Evolutionary conservation across 2,329 filamentous ascomycete species (phyloP), one percentile per base, ranked within the genome.

Genomic region (Blastomyces gilchristii): DNA sequence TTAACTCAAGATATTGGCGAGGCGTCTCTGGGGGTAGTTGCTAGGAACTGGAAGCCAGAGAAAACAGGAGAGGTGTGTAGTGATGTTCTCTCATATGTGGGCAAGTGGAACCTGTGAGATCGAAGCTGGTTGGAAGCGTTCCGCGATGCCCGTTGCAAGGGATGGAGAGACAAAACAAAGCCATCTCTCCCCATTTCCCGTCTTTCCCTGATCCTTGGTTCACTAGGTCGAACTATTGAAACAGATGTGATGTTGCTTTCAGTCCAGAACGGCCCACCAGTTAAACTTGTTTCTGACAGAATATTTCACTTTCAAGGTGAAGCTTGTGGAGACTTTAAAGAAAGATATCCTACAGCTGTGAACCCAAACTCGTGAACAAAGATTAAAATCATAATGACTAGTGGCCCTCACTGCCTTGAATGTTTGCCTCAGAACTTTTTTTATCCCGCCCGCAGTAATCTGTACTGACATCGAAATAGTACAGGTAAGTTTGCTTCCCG

Each of bases 11-110:
- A 22, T 5, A 5, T 12, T 28, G 47, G 47, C n/a, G 8, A 50
- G 1, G n/a, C 22, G 25, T 50, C 7, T 49, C n/a, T 50, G 47
- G 47, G 22, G 9, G 9, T 50, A 3, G 12, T 22, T 50, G 47
- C 47, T 9, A 50, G 47, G 22, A 14, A 11, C 22, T 28, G 56
- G 45, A 49, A 18, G 14, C 22, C 18, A 53, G 22, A 37, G 25
- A 56, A 25, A n/a, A 28, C 12, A 61, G 54, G 41, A 62, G 57
- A 56, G 25, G 7, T 28, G 56, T 49, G 43, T 31, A 61, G 47
- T 53, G 47, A 61, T 22, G 5, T 22, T 22, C 7, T 53, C 8
- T 25, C 18, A 14, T n/a, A 61, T 50, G 43, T 6, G 58, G 22
- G 25, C 58, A 3, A 52, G 31, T 52, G 47, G 59, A 41, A 49